These are phyloP conservation scores for Cyamopsis tetragonoloba DNA, from an alignment of 306 rosid genomes.

Conservation along the genomic window DNA sequence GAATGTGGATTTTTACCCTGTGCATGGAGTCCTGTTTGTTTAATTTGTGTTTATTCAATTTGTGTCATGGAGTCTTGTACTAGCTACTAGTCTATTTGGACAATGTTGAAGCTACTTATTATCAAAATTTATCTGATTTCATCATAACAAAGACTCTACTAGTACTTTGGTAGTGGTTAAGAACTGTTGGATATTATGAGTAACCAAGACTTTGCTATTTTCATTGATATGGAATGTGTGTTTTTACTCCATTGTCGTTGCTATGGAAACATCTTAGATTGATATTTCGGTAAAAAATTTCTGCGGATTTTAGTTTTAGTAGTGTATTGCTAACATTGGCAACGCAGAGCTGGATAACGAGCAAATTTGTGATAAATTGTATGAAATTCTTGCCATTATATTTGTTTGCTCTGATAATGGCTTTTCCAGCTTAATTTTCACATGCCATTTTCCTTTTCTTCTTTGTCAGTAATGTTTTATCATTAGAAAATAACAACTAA, in stretches of 20 bases:
- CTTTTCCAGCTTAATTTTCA: constrained; percentile 1
- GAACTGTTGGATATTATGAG: no score
- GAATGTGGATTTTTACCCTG: no score
- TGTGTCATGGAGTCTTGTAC: no score
- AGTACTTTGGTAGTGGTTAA: no score
- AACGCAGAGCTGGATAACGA: neutral
- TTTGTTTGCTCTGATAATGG: neutral
- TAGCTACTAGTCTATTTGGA: no score
- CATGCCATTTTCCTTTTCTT: neutral
- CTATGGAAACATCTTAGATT: neutral
- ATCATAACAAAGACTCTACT: no score
- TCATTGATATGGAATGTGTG: no score
- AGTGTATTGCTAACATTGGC: neutral
- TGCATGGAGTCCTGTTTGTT: no score
- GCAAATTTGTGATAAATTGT: neutral
- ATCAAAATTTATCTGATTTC: no score
- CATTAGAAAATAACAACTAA: neutral
- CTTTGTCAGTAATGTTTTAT: neutral
- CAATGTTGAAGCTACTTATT: no score
- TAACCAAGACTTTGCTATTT: no score
- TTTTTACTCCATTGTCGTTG: neutral
- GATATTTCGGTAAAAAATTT: neutral
- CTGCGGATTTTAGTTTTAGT: neutral
- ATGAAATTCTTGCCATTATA: neutral
- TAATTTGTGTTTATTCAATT: no score